phyloP scores from a whole-genome alignment of 805 yeast species.

The Scheffersomyces coipomensis region DNA sequence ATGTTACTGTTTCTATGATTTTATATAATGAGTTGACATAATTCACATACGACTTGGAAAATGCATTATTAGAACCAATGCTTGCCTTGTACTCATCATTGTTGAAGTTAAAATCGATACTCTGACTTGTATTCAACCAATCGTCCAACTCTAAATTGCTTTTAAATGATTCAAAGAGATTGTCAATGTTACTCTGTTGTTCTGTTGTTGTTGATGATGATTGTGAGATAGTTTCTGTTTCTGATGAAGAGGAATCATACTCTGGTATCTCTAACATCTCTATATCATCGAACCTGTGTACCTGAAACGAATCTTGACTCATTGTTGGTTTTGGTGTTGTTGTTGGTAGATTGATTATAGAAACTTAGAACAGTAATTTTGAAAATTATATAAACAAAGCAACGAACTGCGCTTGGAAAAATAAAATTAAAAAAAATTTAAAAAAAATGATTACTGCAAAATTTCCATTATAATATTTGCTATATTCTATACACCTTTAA shows the following conservation, averaged over 20 bases:
- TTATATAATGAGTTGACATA: slow-evolving; percentile 54
- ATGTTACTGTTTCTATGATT: slow-evolving; percentile 41
- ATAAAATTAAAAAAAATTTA: too few species aligned
- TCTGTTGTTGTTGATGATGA: slow-evolving; percentile 1
- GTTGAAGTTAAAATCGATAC: slow-evolving; percentile 39
- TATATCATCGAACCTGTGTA: slow-evolving; percentile 31
- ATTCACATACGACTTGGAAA: slow-evolving; percentile 39
- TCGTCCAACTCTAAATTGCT: slow-evolving; percentile 42
- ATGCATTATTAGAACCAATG: slow-evolving; percentile 32
- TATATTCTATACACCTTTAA: too few species aligned
- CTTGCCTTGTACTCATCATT: slow-evolving; percentile 37
- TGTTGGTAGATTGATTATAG: too few species aligned
- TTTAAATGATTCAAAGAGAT: slow-evolving; percentile 10
- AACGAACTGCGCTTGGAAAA: too few species aligned
- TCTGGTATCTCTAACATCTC: slow-evolving; percentile 46
- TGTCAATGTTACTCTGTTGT: background rate
- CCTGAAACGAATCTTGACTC: slow-evolving; percentile 6
- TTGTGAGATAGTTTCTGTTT: slow-evolving; percentile 24
- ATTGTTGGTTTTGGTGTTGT: too few species aligned
- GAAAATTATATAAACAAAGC: too few species aligned
- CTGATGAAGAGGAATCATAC: slow-evolving; percentile 24
- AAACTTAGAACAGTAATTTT: too few species aligned
- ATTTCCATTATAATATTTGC: too few species aligned
- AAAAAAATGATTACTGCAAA: too few species aligned
- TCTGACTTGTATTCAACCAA: slow-evolving; percentile 41